Evolutionary conservation across 257 asterid species (phyloP).

Genomic region (Solanum corneliomulleri): DNA sequence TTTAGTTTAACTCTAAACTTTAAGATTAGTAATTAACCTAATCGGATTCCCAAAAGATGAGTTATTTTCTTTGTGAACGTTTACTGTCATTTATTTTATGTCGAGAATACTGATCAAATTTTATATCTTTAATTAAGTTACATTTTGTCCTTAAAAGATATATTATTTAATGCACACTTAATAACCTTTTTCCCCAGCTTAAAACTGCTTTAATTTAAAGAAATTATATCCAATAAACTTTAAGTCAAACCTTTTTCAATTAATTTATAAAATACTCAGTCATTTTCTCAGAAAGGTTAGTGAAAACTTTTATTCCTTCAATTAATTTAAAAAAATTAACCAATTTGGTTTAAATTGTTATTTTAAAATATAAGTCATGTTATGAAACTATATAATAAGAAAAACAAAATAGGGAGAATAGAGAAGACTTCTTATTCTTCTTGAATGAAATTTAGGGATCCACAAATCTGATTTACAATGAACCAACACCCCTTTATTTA

Average conservation of each 20-base stretch:
- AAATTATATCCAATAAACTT: neutral
- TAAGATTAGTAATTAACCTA: neutral
- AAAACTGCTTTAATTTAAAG: neutral
- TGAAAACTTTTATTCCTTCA: too few species aligned
- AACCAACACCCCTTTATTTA: neutral
- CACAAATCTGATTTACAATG: too few species aligned
- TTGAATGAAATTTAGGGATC: neutral
- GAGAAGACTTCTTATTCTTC: neutral
- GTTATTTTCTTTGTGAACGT: neutral
- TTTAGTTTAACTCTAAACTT: neutral
- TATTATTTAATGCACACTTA: neutral
- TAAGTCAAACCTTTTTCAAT: neutral
- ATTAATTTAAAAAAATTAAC: neutral
- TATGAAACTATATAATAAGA: too few species aligned
- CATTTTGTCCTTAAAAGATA: neutral
- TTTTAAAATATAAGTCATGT: too few species aligned
- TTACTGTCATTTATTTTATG: neutral
- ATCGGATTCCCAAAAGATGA: neutral
- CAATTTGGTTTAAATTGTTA: neutral
- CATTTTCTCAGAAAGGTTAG: too few species aligned
- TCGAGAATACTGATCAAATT: neutral
- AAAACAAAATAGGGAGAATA: neutral
- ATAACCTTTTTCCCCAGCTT: neutral
- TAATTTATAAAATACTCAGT: too few species aligned
- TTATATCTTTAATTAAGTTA: too few species aligned